Base-by-base conservation (phyloP, 1,284 basidiomycete species). In the Leccinum pachyderme region DNA sequence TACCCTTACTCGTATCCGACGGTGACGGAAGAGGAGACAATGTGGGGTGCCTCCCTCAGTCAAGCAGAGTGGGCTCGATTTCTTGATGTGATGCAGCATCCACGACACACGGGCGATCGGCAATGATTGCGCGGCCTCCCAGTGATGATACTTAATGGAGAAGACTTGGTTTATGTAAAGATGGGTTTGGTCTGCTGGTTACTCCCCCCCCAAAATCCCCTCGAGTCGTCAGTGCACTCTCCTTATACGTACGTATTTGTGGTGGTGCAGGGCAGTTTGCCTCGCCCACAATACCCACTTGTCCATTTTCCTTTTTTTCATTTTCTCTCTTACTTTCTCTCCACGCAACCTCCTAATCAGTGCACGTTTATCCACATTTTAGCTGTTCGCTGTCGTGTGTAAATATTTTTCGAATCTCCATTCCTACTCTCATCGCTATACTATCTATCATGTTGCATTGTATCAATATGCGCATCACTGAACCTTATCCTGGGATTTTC, bases 1-100 rank as follows among this genome's bases (percentile, higher is more conserved):
- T 69, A 73, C 28, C 55, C 67, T 32, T 68, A 69, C 25, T 67
- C 72, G 7, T 76, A 78, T 52, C 73, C 76, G 46, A 46, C 67
- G 33, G 43, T 60, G 32, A 75, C 75, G 43, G 81, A 81, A 51
- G 79, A 82, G 53, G 61, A 74, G 24, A 70, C 72, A 5, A 81
- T 83, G 73, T 84, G 82, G 82, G 82, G 83, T 31, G 76, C 82
- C 7, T 77, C 81, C 27, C 81, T 84, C 61, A 82, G 77, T 47
- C 81, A 82, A 58, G 77, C 79, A 39, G 82, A 84, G 65, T 84
- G 78, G 78, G 65, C 72, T 51, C 72, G 73, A 56, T 79, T 81
- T 59, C 65, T 80, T 58, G 72, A 77, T 57, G 77, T 73, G 33
- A 75, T 79, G 70, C 75, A 77, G 60, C 71, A 73, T 9, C 70